These are phyloP conservation scores for Lentinula sp. DNA, from an alignment of 768 basidiomycete genomes.

Conservation along the genomic window DNA sequence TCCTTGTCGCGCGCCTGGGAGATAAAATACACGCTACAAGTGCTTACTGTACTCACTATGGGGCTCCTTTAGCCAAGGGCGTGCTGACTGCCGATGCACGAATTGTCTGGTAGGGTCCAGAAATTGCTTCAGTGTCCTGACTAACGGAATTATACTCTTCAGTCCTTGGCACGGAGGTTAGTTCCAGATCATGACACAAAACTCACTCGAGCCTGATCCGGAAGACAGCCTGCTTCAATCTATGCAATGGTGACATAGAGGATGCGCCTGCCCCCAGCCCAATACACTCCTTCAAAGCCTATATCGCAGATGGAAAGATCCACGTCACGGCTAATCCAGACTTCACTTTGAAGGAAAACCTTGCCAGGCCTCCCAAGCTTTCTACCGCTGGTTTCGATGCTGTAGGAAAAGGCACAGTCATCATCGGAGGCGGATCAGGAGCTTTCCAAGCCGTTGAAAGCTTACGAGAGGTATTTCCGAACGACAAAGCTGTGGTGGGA, in stretches of 20 bases:
- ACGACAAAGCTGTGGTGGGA: neutral
- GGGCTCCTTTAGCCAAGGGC: conserved; percentile 81
- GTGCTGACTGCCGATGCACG: conserved; percentile 73
- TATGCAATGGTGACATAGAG: conserved; percentile 83
- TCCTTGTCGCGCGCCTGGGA: conserved; percentile 71
- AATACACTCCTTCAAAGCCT: conserved; percentile 71
- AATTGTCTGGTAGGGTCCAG: conserved; percentile 59
- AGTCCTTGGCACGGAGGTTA: conserved; percentile 88
- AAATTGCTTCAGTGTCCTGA: neutral
- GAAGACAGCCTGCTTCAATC: conserved; percentile 74
- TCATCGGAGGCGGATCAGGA: conserved; percentile 83
- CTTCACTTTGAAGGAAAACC: conserved; percentile 60
- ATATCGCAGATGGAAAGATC: conserved; percentile 67
- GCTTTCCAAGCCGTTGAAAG: conserved; percentile 75
- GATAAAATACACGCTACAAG: conserved; percentile 74
- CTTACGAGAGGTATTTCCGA: conserved; percentile 58
- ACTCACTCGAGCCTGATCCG: neutral
- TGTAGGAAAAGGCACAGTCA: conserved; percentile 64
- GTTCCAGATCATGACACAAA: neutral
- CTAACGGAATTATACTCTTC: neutral
- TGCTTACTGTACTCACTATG: conserved; percentile 89
- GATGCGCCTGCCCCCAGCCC: conserved; percentile 83
- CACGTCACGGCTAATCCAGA: conserved; percentile 65
- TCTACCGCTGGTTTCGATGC: conserved; percentile 38
- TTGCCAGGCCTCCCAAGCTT: conserved; percentile 54